Evolutionary conservation across 2,329 filamentous ascomycete genomes (phyloP).

Genomic region (Cladorrhinum sp.): DNA sequence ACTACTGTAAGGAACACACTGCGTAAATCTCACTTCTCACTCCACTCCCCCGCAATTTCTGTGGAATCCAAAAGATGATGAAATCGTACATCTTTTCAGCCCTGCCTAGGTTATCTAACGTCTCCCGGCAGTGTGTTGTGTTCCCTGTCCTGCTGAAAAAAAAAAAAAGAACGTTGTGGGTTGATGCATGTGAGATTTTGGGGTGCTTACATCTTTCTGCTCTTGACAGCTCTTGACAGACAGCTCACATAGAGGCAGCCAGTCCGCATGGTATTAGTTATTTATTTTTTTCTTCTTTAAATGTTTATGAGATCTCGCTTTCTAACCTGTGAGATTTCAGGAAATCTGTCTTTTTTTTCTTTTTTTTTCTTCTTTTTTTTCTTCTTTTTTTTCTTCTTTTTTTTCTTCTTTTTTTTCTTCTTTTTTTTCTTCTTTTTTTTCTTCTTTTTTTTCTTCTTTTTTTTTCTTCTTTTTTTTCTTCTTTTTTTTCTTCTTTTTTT

Average conservation of each 20-base stretch:
- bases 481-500: no score
- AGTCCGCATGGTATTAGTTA: no score
- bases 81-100: background rate
- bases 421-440: no score
- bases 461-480: no score
- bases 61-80: background rate
- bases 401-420: no score
- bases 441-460: no score
- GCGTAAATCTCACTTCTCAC: background rate
- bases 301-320: background rate
- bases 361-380: background rate
- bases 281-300: background rate
- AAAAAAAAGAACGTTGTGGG: background rate
- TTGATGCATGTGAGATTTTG: background rate
- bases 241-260: background rate
- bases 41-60: background rate
- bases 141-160: background rate
- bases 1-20: background rate
- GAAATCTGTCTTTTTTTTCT: background rate
- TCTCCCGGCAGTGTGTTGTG: background rate
- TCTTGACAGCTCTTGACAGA: no score
- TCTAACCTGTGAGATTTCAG: background rate
- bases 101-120: background rate
- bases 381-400: no score
- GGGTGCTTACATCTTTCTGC: background rate